A percentile compares a stretch with the other conserved stretches of the same genome.
Evolutionary conservation across 1,284 basidiomycete species (phyloP).

Genomic region (Garcileccinum viscosum): DNA sequence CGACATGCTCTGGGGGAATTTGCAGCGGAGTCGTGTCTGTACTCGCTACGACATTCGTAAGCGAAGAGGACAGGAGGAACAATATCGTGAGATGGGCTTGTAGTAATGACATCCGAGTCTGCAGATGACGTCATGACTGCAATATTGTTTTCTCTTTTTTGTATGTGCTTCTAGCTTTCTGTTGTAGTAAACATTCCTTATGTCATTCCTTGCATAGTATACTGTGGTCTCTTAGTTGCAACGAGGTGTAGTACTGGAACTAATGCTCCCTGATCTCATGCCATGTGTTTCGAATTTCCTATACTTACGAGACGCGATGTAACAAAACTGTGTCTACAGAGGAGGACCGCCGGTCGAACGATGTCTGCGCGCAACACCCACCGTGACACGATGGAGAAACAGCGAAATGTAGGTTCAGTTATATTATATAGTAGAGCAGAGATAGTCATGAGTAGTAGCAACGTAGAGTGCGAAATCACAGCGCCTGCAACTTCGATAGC

Average conservation of each 20-base stretch:
- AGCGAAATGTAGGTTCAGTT: constrained; percentile 29
- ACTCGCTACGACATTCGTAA: background rate
- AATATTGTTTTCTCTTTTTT: constrained; percentile 9
- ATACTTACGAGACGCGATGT: too few relatives aligned
- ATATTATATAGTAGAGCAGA: constrained; percentile 21
- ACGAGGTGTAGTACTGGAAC: too few relatives aligned
- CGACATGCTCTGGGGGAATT: background rate
- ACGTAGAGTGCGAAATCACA: background rate
- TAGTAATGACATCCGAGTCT: background rate
- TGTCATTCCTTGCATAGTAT: too few relatives aligned
- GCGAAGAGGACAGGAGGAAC: background rate
- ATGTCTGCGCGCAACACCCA: too few relatives aligned
- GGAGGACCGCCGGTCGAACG: too few relatives aligned
- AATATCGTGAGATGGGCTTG: background rate
- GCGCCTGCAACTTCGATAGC: background rate
- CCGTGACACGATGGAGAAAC: background rate
- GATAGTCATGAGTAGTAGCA: constrained; percentile 3
- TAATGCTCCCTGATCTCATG: too few relatives aligned
- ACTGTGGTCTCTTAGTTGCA: too few relatives aligned
- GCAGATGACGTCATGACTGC: too few relatives aligned
- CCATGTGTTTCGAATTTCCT: too few relatives aligned
- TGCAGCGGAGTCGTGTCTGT: background rate
- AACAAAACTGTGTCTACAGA: too few relatives aligned
- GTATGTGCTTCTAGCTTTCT: too few relatives aligned
- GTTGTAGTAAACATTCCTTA: too few relatives aligned